phyloP scores from a whole-genome alignment of 768 basidiomycete genomes.

The Xerocomus brunneocitrinus region DNA sequence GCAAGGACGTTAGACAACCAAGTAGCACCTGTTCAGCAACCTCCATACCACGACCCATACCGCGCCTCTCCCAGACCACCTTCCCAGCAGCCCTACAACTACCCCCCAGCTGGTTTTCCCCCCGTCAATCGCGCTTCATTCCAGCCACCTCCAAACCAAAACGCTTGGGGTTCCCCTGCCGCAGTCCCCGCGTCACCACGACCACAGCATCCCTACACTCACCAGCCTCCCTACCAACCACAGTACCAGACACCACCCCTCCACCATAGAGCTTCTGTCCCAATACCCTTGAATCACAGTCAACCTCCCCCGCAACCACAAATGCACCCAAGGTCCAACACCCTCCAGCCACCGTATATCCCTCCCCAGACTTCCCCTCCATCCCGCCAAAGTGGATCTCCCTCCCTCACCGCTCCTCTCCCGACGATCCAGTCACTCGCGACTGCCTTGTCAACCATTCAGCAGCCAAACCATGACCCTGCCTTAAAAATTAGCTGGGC shows the following conservation, averaged over 20 bases:
- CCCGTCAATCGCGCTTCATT: slow-evolving; percentile 15
- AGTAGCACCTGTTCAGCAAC: slow-evolving; percentile 22
- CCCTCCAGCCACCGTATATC: slow-evolving; percentile 13
- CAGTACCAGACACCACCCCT: slow-evolving; percentile 19
- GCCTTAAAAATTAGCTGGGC: slow-evolving; percentile 69
- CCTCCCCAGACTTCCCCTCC: slow-evolving; percentile 24
- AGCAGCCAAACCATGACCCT: slow-evolving; percentile 54
- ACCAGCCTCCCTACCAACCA: slow-evolving; percentile 20
- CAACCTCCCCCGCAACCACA: slow-evolving; percentile 23
- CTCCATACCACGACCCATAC: slow-evolving; percentile 20
- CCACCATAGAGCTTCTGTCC: slow-evolving; percentile 22
- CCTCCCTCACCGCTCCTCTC: slow-evolving; percentile 62
- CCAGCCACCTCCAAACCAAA: slow-evolving; percentile 20
- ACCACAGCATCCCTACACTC: slow-evolving; percentile 12
- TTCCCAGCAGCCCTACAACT: slow-evolving; percentile 16
- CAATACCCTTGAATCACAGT: slow-evolving; percentile 17
- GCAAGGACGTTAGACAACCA: slow-evolving; percentile 57
- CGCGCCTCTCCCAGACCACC: slow-evolving; percentile 24
- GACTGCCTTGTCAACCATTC: slow-evolving; percentile 46
- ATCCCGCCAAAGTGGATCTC: slow-evolving; percentile 24
- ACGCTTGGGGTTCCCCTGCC: slow-evolving; percentile 19
- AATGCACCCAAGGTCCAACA: slow-evolving; percentile 17
- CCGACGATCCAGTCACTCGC: slow-evolving; percentile 61
- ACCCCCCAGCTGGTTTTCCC: slow-evolving; percentile 16
- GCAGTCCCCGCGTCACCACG: slow-evolving; percentile 17